phyloP scores from a whole-genome alignment of 2,329 filamentous ascomycete genomes.

The Colletotrichum liriopes region DNA sequence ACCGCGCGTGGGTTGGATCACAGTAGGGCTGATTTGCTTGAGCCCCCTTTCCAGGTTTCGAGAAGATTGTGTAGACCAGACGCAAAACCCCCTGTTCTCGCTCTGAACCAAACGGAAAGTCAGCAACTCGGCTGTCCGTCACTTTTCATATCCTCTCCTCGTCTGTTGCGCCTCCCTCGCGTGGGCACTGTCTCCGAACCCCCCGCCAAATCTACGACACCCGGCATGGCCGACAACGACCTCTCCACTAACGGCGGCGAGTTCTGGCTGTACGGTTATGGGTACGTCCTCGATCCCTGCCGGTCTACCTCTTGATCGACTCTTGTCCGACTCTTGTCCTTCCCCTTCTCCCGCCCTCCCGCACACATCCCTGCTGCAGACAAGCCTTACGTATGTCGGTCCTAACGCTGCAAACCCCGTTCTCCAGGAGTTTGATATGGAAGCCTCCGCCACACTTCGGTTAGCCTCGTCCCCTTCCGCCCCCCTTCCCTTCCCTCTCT shows the following conservation, averaged over 20 bases:
- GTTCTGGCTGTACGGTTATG: conserved; percentile 98
- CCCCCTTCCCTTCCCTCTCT: conserved; percentile 15
- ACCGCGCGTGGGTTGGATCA: neutral
- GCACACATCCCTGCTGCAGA: conserved; percentile 33
- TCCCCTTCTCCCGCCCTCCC: conserved; percentile 22
- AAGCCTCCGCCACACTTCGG: conserved; percentile 97
- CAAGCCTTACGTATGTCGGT: conserved; percentile 24
- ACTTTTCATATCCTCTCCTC: conserved; percentile 1
- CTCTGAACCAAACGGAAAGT: neutral
- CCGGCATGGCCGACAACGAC: conserved; percentile 55
- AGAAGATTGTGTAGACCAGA: neutral
- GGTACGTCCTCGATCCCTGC: conserved; percentile 68
- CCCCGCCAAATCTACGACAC: neutral
- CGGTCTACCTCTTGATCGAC: conserved; percentile 21
- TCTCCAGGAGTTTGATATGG: conserved; percentile 88
- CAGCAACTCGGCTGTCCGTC: neutral
- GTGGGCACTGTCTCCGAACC: neutral
- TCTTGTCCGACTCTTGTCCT: neutral
- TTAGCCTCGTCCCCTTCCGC: conserved; percentile 58
- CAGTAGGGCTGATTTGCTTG: conserved; percentile 23
- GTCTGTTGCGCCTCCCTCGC: neutral
- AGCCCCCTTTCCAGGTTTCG: neutral
- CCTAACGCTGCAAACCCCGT: conserved; percentile 24
- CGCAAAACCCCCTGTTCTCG: neutral
- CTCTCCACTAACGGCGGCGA: conserved; percentile 66